Conservation (phyloP, 768 basidiomycete species). For the Kwoniella sp. region DNA sequence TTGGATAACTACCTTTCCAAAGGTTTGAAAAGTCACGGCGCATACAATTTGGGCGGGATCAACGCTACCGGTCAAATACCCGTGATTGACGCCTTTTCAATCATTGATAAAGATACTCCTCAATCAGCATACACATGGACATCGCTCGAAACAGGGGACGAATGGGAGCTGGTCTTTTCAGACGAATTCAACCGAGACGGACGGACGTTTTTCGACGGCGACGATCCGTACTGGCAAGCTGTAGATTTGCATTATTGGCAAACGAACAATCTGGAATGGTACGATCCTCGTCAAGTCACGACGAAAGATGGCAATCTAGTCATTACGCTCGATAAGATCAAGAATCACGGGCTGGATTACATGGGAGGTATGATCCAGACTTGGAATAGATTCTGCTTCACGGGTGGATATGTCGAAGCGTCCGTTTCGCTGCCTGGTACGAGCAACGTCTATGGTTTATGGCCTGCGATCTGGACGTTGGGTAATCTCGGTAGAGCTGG, state of each 20-base stretch:
- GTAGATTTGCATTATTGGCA: slow-evolving; percentile 59
- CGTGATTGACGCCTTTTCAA: slow-evolving; percentile 64
- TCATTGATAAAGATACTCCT: slow-evolving; percentile 81
- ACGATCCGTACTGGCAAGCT: slow-evolving; percentile 60
- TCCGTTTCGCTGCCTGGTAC: slow-evolving; percentile 51
- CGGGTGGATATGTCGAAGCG: slow-evolving; percentile 46
- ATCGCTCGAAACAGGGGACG: slow-evolving; percentile 72
- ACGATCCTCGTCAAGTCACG: slow-evolving; percentile 56
- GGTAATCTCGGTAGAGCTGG: slow-evolving; percentile 58
- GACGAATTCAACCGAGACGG: slow-evolving; percentile 78
- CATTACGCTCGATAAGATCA: slow-evolving; percentile 49
- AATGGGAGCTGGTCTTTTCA: slow-evolving; percentile 83
- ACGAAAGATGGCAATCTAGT: slow-evolving; percentile 55
- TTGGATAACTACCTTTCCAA: slow-evolving; percentile 61
- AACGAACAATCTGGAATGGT: slow-evolving; percentile 55
- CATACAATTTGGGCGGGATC: slow-evolving; percentile 86
- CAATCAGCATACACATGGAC: slow-evolving; percentile 63
- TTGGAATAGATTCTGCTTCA: slow-evolving; percentile 55
- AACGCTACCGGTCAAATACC: slow-evolving; percentile 89
- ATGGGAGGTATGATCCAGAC: slow-evolving; percentile 49
- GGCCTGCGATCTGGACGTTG: slow-evolving; percentile 54
- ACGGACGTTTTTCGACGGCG: slow-evolving; percentile 52
- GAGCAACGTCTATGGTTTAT: slow-evolving; percentile 52
- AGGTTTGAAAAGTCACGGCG: slow-evolving; percentile 52
- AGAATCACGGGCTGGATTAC: slow-evolving; percentile 43